These are phyloP conservation scores for Didymella pinodella DNA, from an alignment of 2,329 filamentous ascomycete species.

Conservation along the genomic window DNA sequence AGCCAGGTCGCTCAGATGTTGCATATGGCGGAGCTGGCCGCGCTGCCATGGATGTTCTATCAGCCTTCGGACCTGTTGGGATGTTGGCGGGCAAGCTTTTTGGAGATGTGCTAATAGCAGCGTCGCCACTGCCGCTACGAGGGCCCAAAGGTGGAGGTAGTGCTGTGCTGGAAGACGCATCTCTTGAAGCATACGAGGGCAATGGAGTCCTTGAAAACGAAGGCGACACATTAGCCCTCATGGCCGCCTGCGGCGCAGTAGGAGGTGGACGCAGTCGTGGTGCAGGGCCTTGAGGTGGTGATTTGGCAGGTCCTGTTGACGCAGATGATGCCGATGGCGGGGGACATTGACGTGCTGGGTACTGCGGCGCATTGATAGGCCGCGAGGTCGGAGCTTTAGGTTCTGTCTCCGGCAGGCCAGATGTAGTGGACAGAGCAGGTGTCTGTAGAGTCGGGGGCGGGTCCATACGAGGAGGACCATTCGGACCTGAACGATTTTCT, in stretches of 20 bases:
- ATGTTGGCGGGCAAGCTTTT: slow-evolving; percentile 48
- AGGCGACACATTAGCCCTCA: slow-evolving; percentile 44
- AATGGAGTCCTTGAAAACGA: slow-evolving; percentile 43
- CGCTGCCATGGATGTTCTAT: slow-evolving; percentile 41
- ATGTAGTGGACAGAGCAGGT: slow-evolving; percentile 19
- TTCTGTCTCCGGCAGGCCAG: slow-evolving; percentile 20
- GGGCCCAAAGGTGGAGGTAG: slow-evolving; percentile 36
- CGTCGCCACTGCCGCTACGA: slow-evolving; percentile 30
- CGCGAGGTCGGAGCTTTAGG: slow-evolving; percentile 23
- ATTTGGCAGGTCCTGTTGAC: slow-evolving; percentile 29
- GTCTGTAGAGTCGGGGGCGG: slow-evolving; percentile 29
- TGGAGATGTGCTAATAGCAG: slow-evolving; percentile 46
- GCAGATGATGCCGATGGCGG: slow-evolving; percentile 19
- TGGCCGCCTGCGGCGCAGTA: slow-evolving; percentile 45
- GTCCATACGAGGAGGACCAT: slow-evolving; percentile 36
- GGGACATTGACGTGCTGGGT: slow-evolving; percentile 22
- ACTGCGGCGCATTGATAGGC: slow-evolving; percentile 9
- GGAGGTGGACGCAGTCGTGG: slow-evolving; percentile 40
- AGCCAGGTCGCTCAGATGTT: slow-evolving; percentile 39
- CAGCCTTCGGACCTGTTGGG: slow-evolving; percentile 53
- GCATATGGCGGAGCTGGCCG: slow-evolving; percentile 45
- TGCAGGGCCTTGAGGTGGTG: slow-evolving; percentile 44
- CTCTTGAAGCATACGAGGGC: slow-evolving; percentile 35
- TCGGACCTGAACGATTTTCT: slow-evolving; percentile 28
- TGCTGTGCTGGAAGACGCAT: slow-evolving; percentile 40